Percentiles rank a stretch among this genome's conserved stretches.
These are phyloP conservation scores for Chlamydomonas eustigma DNA, from an alignment of 139 green algal species.

Conservation along the genomic window DNA sequence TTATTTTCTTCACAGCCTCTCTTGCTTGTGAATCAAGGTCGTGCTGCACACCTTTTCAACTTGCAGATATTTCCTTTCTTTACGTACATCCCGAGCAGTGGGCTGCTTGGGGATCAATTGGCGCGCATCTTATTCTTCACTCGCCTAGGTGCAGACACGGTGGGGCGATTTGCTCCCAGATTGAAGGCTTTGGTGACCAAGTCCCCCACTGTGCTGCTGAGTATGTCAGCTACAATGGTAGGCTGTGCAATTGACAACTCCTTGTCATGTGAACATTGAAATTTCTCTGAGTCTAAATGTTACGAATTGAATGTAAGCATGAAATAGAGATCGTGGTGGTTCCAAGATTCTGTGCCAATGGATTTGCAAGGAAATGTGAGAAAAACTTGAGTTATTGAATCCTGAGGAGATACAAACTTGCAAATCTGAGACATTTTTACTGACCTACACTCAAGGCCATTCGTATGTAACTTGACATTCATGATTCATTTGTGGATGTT, in stretches of 20 bases:
- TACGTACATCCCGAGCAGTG: constrained; percentile 62
- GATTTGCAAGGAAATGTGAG: no score
- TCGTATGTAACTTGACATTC: no score
- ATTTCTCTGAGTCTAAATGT: neutral
- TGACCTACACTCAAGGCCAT: no score
- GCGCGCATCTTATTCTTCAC: constrained; percentile 72
- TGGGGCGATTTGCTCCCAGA: constrained; percentile 59
- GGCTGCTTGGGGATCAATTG: constrained; percentile 53
- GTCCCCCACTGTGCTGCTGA: constrained; percentile 36
- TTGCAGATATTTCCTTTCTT: constrained; percentile 81
- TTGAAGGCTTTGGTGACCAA: constrained; percentile 33
- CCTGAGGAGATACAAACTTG: no score
- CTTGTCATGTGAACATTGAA: neutral
- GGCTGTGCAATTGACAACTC: neutral
- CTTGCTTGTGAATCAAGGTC: neutral
- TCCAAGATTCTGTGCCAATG: neutral
- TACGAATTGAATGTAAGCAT: neutral
- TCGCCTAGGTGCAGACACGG: constrained; percentile 66
- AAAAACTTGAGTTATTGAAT: no score
- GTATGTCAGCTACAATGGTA: neutral
- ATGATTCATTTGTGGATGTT: no score
- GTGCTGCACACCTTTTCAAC: constrained; percentile 35
- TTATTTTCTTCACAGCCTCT: constrained; percentile 4
- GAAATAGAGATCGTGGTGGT: neutral
- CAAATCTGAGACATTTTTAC: no score